phyloP scores from a whole-genome alignment of 2,329 filamentous ascomycete genomes.

The Nothopassalora personata region DNA sequence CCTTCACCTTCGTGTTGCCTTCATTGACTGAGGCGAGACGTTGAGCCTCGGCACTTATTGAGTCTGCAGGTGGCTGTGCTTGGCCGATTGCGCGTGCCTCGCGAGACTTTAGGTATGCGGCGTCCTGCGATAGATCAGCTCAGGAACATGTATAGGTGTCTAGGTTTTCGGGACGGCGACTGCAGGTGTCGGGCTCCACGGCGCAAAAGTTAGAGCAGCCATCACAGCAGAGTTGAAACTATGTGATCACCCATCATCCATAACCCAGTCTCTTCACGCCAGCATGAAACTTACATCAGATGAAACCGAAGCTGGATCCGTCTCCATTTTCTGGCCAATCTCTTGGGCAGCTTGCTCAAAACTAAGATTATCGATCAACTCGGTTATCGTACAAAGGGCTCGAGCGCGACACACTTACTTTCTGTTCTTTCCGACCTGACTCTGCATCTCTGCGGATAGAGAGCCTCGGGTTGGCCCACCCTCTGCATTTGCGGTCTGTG shows the following conservation, averaged over 20 bases:
- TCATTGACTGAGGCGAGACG: slow-evolving; percentile 35
- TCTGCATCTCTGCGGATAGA: slow-evolving; percentile 32
- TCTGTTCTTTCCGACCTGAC: slow-evolving; percentile 25
- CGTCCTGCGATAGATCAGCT: slow-evolving; percentile 26
- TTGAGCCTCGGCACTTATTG: slow-evolving; percentile 37
- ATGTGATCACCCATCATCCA: not conserved
- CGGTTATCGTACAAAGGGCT: not conserved
- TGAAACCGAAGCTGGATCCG: slow-evolving; percentile 31
- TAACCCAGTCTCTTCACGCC: not conserved
- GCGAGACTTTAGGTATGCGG: slow-evolving; percentile 38
- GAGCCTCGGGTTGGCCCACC: slow-evolving; percentile 31
- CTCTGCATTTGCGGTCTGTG: slow-evolving; percentile 31
- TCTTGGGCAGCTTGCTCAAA: slow-evolving; percentile 29
- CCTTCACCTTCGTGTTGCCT: slow-evolving; percentile 13
- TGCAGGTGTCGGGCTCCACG: not conserved
- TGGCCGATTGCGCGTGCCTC: slow-evolving; percentile 34
- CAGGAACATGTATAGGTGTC: not conserved
- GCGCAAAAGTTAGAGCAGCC: not conserved
- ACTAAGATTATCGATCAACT: not conserved
- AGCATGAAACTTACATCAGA: slow-evolving; percentile 20
- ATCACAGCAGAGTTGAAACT: not conserved
- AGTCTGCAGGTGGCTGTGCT: slow-evolving; percentile 25
- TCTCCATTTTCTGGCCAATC: slow-evolving; percentile 27
- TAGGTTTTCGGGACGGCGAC: not conserved
- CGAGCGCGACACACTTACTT: slow-evolving; percentile 7